Evolutionary conservation across 2,329 filamentous ascomycete genomes (phyloP), one percentile per base, ranked within the genome.

Genomic region (Neophaeococcomyces mojaviensis): DNA sequence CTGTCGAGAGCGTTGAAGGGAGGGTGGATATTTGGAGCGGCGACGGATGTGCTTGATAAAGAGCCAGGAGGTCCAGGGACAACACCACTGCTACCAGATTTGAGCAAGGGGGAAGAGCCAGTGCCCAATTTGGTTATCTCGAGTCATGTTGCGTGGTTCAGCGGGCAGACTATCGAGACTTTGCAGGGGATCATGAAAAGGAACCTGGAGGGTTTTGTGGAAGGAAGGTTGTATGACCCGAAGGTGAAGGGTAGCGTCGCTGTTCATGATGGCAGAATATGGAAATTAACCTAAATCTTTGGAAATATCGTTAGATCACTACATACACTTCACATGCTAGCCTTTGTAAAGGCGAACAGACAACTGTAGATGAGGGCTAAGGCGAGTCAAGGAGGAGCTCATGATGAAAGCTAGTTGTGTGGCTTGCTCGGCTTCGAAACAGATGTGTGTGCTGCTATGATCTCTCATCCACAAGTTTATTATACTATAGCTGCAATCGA

Each of bases 101-200:
- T 47, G 16, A 35, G 43, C 5, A 52, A 52, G n/a, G 48, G 49
- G 5, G 69, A 71, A 15, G 61, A 62, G 2, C 61, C 65, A 41
- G 63, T 67, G 16, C 64, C 75, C 10, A 76, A 76, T 49, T 58
- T 79, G 49, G 67, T 74, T 0, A 53, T 75, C 33, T 73, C 64
- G 41, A 74, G 73, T 16, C 74, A 78, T 61, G 48, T 75, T 35
- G 74, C 74, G 1, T 78, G 74, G 74, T 69, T 67, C 50, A 67
- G 71, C 1, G 62, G 64, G 35, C 64, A 60, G 52, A 76, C 71
- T 3, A 60, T 70, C 44, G 61, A 65, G 38, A 74, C 69, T 31
- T 64, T 74, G 41, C 41, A 37, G n/a, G 33, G 33, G 16, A 44
- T 44, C 32, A 44, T 36, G 16, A 31, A 33, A 16, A 33, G 37